Percentiles rank a stretch among this genome's conserved stretches.
Evolutionary conservation across 352 stramenopile genomes (phyloP).

Genomic region (Pythium biforme): DNA sequence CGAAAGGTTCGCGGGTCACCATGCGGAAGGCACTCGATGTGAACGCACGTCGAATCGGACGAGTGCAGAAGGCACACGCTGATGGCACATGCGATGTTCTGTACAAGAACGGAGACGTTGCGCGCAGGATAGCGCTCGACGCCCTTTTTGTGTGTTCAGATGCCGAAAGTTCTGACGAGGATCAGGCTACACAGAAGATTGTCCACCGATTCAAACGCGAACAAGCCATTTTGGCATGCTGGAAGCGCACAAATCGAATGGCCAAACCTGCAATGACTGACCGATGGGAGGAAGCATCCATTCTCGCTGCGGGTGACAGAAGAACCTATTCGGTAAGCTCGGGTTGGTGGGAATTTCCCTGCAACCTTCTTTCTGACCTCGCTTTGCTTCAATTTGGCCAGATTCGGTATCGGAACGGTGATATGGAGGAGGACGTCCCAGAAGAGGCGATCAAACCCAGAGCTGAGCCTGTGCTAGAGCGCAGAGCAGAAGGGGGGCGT

Average conservation of each 20-base stretch:
- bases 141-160: conserved; percentile 15
- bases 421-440: conserved; percentile 56
- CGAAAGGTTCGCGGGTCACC: conserved; percentile 36
- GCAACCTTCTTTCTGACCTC: too few species aligned
- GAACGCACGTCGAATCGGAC: conserved; percentile 32
- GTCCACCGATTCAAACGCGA: conserved; percentile 6
- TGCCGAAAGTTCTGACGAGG: conserved; percentile 7
- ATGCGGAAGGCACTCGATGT: conserved; percentile 34
- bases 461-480: neutral
- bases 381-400: too few species aligned
- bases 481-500: neutral
- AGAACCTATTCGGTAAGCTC: conserved; percentile 10
- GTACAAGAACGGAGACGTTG: conserved; percentile 53
- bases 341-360: too few species aligned
- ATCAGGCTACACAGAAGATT: neutral
- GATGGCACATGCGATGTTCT: conserved; percentile 62
- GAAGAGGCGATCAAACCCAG: conserved; percentile 30
- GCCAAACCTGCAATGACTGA: conserved; percentile 3
- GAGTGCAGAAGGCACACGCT: conserved; percentile 39
- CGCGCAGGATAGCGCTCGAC: conserved; percentile 32
- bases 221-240: conserved; percentile 17
- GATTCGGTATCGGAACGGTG: conserved; percentile 51
- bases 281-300: conserved; percentile 16
- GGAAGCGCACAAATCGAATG: conserved; percentile 10
- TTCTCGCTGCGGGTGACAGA: conserved; percentile 11